Evolutionary conservation across 176 grass and related monocot species (phyloP).

Genomic region (Saccharum officinarum): DNA sequence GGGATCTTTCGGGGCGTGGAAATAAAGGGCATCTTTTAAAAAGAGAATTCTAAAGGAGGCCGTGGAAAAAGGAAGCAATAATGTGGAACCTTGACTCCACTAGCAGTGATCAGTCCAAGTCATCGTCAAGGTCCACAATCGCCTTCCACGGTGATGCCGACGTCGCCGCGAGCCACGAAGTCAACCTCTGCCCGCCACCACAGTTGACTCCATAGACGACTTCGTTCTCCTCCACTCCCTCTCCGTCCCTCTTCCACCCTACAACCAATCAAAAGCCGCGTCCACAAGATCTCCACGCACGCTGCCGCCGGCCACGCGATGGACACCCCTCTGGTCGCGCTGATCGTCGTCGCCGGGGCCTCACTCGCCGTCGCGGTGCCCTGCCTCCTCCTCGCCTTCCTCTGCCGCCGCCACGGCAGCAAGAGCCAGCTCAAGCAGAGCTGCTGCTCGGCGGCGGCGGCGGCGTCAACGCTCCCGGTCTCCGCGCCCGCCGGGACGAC

Average conservation of each 20-base stretch:
- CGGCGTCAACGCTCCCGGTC: not conserved
- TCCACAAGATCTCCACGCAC: not conserved
- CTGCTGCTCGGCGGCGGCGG: not conserved
- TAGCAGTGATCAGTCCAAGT: constrained; percentile 24
- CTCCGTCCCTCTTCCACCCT: not conserved
- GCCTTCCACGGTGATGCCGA: not conserved
- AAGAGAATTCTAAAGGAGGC: too few relatives aligned
- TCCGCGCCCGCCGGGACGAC: not conserved
- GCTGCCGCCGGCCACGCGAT: constrained; percentile 21
- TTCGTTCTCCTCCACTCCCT: not conserved
- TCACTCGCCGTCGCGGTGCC: constrained; percentile 43
- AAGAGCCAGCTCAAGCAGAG: not conserved
- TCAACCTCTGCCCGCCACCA: constrained; percentile 2
- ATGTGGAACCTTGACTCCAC: not conserved
- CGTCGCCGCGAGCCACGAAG: not conserved
- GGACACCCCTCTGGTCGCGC: constrained; percentile 34
- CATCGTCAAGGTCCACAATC: not conserved
- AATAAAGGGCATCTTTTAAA: not conserved
- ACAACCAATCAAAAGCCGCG: not conserved
- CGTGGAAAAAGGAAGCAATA: not conserved
- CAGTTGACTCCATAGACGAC: constrained; percentile 38
- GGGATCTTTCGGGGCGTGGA: too few relatives aligned
- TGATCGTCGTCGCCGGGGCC: constrained; percentile 33
- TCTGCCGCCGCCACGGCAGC: constrained; percentile 23
- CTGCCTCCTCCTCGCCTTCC: constrained; percentile 34